phyloP scores from a whole-genome alignment of 192 early-diverging fungal species.

The Backusella sp. region DNA sequence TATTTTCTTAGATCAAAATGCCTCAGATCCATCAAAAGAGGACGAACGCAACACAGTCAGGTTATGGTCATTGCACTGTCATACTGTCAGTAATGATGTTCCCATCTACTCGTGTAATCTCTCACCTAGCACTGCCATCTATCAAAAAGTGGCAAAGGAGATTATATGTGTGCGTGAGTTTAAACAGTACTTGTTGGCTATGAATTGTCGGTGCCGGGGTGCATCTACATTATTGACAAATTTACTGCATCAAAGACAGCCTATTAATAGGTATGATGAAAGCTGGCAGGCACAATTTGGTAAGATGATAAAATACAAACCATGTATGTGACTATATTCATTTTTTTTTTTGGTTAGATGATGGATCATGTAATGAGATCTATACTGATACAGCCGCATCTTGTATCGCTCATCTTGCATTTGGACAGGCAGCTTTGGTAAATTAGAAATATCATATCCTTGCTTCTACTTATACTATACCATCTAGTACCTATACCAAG shows the following conservation, averaged over 20 bases:
- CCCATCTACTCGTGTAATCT: slow-evolving; percentile 62
- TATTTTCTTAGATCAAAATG: slow-evolving; percentile 38
- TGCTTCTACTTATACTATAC: background rate
- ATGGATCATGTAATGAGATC: slow-evolving; percentile 64
- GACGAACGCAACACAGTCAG: slow-evolving; percentile 67
- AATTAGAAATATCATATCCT: background rate
- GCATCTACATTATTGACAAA: slow-evolving; percentile 63
- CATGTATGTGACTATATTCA: background rate
- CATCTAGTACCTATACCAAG: slow-evolving; percentile 36
- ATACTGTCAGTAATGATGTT: slow-evolving; percentile 45
- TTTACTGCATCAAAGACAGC: slow-evolving; percentile 55
- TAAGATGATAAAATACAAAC: background rate
- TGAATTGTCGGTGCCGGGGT: slow-evolving; percentile 55
- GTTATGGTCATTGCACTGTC: slow-evolving; percentile 62
- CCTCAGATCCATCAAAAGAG: slow-evolving; percentile 50
- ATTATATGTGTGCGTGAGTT: slow-evolving; percentile 47
- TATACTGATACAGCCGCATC: slow-evolving; percentile 46
- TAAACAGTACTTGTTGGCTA: slow-evolving; percentile 47
- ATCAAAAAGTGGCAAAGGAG: slow-evolving; percentile 54
- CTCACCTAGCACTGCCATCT: slow-evolving; percentile 55
- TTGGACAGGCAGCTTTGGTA: slow-evolving; percentile 50
- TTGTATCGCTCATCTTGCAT: slow-evolving; percentile 54
- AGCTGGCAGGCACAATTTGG: slow-evolving; percentile 65
- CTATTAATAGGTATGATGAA: slow-evolving; percentile 47
- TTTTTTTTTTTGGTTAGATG: slow-evolving; percentile 20